A percentile compares a stretch with the other conserved stretches of the same genome.
These are phyloP conservation scores for Azolla pinnata DNA, from an alignment of 75 land plant genomes.

Conservation along the genomic window DNA sequence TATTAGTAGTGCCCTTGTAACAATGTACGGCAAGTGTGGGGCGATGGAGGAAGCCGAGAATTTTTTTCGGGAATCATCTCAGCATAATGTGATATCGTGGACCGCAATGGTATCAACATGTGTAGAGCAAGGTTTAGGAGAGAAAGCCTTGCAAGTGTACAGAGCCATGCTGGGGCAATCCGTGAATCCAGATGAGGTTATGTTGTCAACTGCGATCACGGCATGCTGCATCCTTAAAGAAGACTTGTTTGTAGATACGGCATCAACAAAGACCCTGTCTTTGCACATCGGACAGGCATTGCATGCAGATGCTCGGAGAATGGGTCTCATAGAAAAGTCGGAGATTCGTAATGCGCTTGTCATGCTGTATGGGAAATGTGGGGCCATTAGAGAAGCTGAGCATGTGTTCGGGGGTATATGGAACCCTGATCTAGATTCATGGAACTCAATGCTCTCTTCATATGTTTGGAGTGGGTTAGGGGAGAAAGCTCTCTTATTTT, in stretches of 20 bases:
- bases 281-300: slow-evolving; percentile 14
- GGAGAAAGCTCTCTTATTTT: slow-evolving; percentile 2
- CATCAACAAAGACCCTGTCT: not conserved
- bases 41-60: slow-evolving; percentile 13
- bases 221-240: slow-evolving; percentile 5
- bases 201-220: slow-evolving; percentile 8
- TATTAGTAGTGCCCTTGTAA: slow-evolving; percentile 11
- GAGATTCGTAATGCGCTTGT: slow-evolving; percentile 5
- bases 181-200: slow-evolving; percentile 8
- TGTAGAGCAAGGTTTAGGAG: slow-evolving; percentile 1
- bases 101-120: slow-evolving; percentile 15
- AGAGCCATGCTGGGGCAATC: slow-evolving; percentile 2
- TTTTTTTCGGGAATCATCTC: slow-evolving; percentile 2
- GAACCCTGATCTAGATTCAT: slow-evolving; percentile 7
- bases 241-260: not conserved
- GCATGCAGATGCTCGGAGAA: slow-evolving; percentile 18
- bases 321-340: slow-evolving; percentile 8
- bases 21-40: slow-evolving; percentile 14
- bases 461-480: slow-evolving; percentile 7
- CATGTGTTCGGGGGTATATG: slow-evolving; percentile 2
- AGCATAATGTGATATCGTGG: slow-evolving; percentile 9
- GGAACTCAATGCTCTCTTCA: slow-evolving; percentile 4
- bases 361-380: slow-evolving; percentile 14
- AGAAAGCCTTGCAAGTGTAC: slow-evolving; percentile 18
- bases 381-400: slow-evolving; percentile 7